Base-by-base conservation (phyloP, 257 asterid species). In the Agastache rugosa region DNA sequence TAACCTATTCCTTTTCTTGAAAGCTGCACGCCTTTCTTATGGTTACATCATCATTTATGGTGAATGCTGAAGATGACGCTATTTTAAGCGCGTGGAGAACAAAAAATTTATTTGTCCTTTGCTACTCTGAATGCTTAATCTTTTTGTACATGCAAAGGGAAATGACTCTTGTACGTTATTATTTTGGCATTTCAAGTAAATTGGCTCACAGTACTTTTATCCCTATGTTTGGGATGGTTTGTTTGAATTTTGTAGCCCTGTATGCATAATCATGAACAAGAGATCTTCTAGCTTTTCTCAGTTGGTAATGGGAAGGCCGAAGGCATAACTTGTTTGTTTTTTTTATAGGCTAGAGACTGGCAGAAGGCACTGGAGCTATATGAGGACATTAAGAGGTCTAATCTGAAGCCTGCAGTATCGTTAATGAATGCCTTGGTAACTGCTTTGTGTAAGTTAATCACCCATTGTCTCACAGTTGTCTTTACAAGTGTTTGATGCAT, bases 371-470 rank as follows among this genome's bases (percentile, higher is more conserved):
- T 92, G 87, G 85, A 82, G 73, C 86, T 92, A 72, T 92, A 92
- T 70, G 96, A 84, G 80, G 83, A 83, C 76, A 73, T 86, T 78
- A 85, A 87, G 85, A 74, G 74, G 73, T 80, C 87, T 87, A 89
- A 88, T 79, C 73, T 94, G 82, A 87, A 83, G 86, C 93, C 96
- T 34, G 83, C 92, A 71, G 96, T 94, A 69, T 75, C 99, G 22
- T 83, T 90, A 93, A 89, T 94, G 97, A 94, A 94, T 82, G 99
- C 99, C 61, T 83, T 94, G 85, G 69, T 92, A 81, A 94, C 97
- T 85, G 90, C 91, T 68, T 87, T 94, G 84, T 94, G 99, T 94
- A 92, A 81, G 99, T 83, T 73, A 22, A 42, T 61, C 74, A 16
- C 45, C 66, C 69, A 60, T 54, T 59, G 63, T n/a, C 73, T 54